These are phyloP conservation scores for Immersiporthe knoxdaviesiana DNA, from an alignment of 2,329 filamentous ascomycete species.

Conservation along the genomic window DNA sequence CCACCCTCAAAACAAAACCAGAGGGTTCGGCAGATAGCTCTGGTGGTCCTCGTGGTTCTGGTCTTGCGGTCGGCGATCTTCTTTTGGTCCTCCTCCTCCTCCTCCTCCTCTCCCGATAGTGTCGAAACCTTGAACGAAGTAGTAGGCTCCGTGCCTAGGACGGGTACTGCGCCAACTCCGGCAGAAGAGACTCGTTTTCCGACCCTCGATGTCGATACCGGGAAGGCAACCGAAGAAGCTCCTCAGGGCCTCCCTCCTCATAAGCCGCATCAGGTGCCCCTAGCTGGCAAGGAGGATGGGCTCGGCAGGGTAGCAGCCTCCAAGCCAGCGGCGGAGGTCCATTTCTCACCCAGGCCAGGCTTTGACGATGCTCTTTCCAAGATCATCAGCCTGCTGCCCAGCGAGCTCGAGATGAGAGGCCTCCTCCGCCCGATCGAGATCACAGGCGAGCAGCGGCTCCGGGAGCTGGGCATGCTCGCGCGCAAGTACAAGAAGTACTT, in stretches of 20 bases:
- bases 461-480: conserved; percentile 44
- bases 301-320: not conserved
- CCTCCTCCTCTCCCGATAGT: not conserved
- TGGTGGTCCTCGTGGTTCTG: conserved; percentile 5
- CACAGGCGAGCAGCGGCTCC: conserved; percentile 44
- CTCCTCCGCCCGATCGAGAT: conserved; percentile 42
- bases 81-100: not conserved
- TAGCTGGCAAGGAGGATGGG: conserved; percentile 1
- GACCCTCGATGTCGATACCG: not conserved
- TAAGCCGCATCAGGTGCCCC: not conserved
- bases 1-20: not conserved
- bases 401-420: conserved; percentile 41
- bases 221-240: not conserved
- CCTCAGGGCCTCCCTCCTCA: not conserved
- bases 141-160: not conserved
- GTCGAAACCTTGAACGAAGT: not conserved
- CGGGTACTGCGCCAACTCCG: not conserved
- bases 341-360: conserved; percentile 13
- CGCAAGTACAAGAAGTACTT: conserved; percentile 45
- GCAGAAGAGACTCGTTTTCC: conserved; percentile 4
- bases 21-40: conserved; percentile 2
- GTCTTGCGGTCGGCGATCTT: not conserved
- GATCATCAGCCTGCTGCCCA: conserved; percentile 37
- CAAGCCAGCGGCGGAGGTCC: not conserved
- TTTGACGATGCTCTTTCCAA: conserved; percentile 34